Evolutionary conservation across 2,329 filamentous ascomycete genomes (phyloP), one percentile per base, ranked within the genome.

Genomic region (Hypoxylon sp.): DNA sequence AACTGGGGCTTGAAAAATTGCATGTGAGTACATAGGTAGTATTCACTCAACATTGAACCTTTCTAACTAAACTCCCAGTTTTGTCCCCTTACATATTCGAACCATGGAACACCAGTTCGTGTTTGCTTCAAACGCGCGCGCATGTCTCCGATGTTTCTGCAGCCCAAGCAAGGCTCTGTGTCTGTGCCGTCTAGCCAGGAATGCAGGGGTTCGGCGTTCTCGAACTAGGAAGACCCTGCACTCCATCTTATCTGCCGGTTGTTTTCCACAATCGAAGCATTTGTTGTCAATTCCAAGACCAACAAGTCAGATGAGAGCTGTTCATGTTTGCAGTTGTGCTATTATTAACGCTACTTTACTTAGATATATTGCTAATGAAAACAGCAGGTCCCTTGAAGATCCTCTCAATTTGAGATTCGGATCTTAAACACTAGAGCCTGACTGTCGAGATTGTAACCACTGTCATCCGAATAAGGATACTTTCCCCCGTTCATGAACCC

Each of bases 381-480:
- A 12, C 21, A 23, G n/a, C 23, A n/a, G n/a, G n/a, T n/a, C n/a
- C 12, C 7, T 30, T 20, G 6, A 2, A 23, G 20, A 15, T n/a
- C 17, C 6, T 43, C 6, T 46, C 35, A 55, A 8, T 68, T 66
- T 23, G 55, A 52, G 21, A 74, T 65, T 43, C 71, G 76, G 31
- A 85, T 73, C 67, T 78, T 80, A 70, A 88, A 88, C 2, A 86
- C 81, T 62, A 88, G 66, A 5, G 78, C 80, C 69, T 89, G 86
- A 48, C 76, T 86, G 54, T 86, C 78, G 26, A 88, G 64, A 51
- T 78, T 76, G 58, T 74, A 83, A 0, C 83, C 84, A 19, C 77
- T 81, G 3, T 64, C 71, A 62, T 89, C 86, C 2, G 72, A 68
- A 59, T 84, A 89, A 6, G 67, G 66, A 27, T 81, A 75, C 47